phyloP scores from a whole-genome alignment of 495 filamentous ascomycete species.

The Stereocaulon alpinum region DNA sequence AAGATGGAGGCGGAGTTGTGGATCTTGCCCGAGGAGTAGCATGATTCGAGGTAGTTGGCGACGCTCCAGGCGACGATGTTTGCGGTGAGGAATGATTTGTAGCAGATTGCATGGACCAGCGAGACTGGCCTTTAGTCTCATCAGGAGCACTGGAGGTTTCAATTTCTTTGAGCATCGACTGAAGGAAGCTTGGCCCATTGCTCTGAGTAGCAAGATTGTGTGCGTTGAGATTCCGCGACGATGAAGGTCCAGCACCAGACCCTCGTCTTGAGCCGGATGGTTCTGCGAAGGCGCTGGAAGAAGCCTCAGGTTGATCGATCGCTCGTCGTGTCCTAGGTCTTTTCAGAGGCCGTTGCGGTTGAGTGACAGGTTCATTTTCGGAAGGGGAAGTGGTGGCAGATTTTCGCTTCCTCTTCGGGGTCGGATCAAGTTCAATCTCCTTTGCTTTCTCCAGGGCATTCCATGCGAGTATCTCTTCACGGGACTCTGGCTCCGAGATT shows the following conservation, averaged over 20 bases:
- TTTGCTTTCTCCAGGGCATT: constrained; percentile 77
- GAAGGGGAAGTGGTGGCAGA: constrained; percentile 65
- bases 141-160: constrained; percentile 54
- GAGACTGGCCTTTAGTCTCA: constrained; percentile 34
- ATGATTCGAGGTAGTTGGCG: constrained; percentile 55
- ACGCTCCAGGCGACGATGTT: constrained; percentile 62
- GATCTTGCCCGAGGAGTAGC: constrained; percentile 62
- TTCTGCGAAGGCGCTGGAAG: constrained; percentile 31
- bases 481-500: constrained; percentile 52
- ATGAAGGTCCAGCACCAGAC: constrained; percentile 19
- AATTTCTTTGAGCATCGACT: constrained; percentile 77
- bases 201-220: constrained; percentile 27
- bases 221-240: constrained; percentile 17
- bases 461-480: constrained; percentile 79
- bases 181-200: constrained; percentile 57
- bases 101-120: constrained; percentile 36
- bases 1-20: constrained; percentile 59
- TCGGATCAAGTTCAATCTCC: constrained; percentile 48
- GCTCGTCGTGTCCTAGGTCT: constrained; percentile 61
- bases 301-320: constrained; percentile 41
- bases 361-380: constrained; percentile 41
- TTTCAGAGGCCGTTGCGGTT: constrained; percentile 57
- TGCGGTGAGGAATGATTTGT: constrained; percentile 40
- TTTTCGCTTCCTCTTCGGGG: constrained; percentile 59
- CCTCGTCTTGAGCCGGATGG: constrained; percentile 22